Conservation (phyloP, 2,329 filamentous ascomycete genomes). For the Coniochaeta sp. region DNA sequence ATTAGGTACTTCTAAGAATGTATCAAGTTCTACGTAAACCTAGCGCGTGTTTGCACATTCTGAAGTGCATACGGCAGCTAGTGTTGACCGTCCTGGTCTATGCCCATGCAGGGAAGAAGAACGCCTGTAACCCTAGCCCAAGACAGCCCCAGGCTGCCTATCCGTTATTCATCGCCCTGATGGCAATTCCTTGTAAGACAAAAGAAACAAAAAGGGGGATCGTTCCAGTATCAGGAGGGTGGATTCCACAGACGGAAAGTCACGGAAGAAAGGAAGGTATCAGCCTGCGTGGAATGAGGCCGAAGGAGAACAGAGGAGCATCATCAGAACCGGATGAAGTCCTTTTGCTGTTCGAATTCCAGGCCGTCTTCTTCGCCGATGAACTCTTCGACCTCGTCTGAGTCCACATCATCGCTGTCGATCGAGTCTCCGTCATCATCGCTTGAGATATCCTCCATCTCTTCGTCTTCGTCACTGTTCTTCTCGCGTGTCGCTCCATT, state of each 20-base stretch:
- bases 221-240: neutral
- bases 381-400: slow-evolving; percentile 64
- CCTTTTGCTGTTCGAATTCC: slow-evolving; percentile 49
- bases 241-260: neutral
- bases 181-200: neutral
- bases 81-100: neutral
- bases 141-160: neutral
- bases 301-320: slow-evolving; percentile 7
- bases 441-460: slow-evolving; percentile 66
- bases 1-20: neutral
- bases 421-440: slow-evolving; percentile 48
- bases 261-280: slow-evolving; percentile 7
- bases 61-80: neutral
- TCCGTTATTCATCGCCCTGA: neutral
- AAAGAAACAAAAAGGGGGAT: neutral
- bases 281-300: slow-evolving; percentile 5
- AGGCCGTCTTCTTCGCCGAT: slow-evolving; percentile 47
- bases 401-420: slow-evolving; percentile 73
- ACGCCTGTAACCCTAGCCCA: neutral
- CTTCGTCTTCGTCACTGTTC: slow-evolving; percentile 35
- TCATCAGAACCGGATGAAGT: slow-evolving; percentile 47
- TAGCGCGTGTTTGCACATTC: neutral
- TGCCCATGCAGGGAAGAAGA: neutral
- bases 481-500: slow-evolving; percentile 40
- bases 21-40: neutral